A percentile compares a stretch with the other conserved stretches of the same genome.
Conservation (phyloP, 176 grass and related monocot species). For the Microstegium vimineum region DNA sequence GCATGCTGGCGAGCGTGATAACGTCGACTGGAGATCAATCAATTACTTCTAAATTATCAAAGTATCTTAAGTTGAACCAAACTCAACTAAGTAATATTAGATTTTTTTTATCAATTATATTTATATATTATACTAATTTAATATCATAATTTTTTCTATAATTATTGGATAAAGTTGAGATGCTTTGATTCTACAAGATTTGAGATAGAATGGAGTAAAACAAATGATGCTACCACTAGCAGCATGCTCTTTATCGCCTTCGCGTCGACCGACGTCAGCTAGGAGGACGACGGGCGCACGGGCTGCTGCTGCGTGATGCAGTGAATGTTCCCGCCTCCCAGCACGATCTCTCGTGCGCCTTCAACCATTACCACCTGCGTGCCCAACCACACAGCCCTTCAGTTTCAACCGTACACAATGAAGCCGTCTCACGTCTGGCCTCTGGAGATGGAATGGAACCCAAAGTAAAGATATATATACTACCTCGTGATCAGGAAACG, state of each 20-base stretch:
- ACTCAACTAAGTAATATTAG: no score
- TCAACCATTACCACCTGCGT: conserved; percentile 79
- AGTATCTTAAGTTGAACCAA: no score
- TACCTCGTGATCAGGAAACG: conserved; percentile 74
- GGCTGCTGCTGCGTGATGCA: conserved; percentile 98
- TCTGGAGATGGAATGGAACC: neutral
- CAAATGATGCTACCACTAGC: neutral
- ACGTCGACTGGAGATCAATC: neutral
- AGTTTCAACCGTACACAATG: neutral
- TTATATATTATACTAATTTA: no score
- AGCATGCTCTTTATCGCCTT: neutral
- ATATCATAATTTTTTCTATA: no score
- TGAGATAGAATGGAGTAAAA: no score
- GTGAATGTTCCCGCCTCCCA: conserved; percentile 90
- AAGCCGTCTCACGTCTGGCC: no score
- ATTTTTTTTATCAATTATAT: no score
- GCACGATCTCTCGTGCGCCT: conserved; percentile 75
- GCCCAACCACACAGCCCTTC: neutral
- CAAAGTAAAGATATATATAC: neutral
- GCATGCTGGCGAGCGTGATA: neutral
- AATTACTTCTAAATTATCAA: no score
- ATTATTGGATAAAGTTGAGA: no score
- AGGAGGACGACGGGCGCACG: neutral
- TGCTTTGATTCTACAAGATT: no score
- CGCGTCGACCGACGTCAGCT: neutral